Base-by-base conservation (phyloP, 2,329 filamentous ascomycete genomes). In the Alternaria gansuensis region DNA sequence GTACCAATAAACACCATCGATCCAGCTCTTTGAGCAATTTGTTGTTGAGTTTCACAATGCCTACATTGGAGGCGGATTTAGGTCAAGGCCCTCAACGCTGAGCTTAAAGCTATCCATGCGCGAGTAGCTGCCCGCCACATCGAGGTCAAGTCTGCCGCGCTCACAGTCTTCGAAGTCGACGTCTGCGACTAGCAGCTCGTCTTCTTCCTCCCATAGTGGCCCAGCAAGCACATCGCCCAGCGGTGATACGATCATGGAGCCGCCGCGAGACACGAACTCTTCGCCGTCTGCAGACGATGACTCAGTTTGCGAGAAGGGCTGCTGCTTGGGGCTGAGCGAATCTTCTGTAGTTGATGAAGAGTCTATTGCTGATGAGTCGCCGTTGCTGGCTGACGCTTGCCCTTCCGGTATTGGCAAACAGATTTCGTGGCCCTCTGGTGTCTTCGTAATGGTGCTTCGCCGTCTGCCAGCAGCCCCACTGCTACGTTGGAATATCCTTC, bases 141-240 rank as follows among this genome's bases (percentile, higher is more conserved):
- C 93, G 45, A 97, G 76, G 75, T 97, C 93, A 64, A 97, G 75
- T 51, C 92, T 82, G 0, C 93, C 93, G 9, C 91, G 83, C 65
- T 93, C 86, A 68, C 93, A 97, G 66, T 97, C 92, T 46, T 96
- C 90, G 70, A 97, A 89, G 71, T 97, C 92, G 3, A 93, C 88
- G 64, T 95, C 91, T 0, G 86, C 83, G 33, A 85, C 85, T 51
- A 93, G 79, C 29, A 97, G 75, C 0, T 86, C 82, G 54, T 89
- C 80, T 53, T 93, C 88, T 44, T 82, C 77, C 59, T 96, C 91
- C 93, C 93, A 97, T 58, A 95, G 81, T 0, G 93, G 93, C 0
- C 90, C 92, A 1, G 87, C 87, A 1, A 97, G 78, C 0, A 94
- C 87, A n/a, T 93, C 86, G 0, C 93, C 94, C 40, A 90, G 82